These are phyloP conservation scores for Diplodia scrobiculata DNA, from an alignment of 2,329 filamentous ascomycete species.

Conservation along the genomic window DNA sequence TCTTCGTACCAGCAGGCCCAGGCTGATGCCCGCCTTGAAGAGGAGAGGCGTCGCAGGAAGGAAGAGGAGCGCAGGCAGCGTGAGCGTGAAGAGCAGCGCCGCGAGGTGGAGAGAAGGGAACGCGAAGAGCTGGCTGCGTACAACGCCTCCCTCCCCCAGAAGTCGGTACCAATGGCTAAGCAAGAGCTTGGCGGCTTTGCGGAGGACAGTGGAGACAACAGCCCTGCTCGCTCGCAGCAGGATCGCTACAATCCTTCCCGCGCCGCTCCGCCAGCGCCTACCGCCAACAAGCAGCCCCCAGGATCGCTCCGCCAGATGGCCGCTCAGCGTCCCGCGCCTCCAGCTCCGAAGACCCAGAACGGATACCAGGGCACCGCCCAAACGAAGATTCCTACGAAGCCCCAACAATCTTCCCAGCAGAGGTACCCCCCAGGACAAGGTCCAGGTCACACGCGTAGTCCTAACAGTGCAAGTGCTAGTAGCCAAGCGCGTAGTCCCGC, in stretches of 20 bases:
- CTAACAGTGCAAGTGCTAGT: constrained; percentile 23
- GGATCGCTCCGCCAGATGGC: constrained; percentile 56
- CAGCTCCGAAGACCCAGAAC: constrained; percentile 59
- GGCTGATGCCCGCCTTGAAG: constrained; percentile 41
- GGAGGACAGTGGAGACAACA: constrained; percentile 49
- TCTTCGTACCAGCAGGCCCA: constrained; percentile 37
- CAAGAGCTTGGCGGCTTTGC: constrained; percentile 79
- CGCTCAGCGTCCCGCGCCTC: constrained; percentile 81
- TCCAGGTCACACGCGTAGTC: constrained; percentile 24
- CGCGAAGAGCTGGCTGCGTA: constrained; percentile 81
- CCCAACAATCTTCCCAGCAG: constrained; percentile 33
- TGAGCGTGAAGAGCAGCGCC: constrained; percentile 46
- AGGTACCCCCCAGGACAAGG: constrained; percentile 30
- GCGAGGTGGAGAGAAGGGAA: constrained; percentile 50
- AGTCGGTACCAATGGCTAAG: constrained; percentile 76
- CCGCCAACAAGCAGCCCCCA: constrained; percentile 50
- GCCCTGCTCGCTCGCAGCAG: constrained; percentile 49
- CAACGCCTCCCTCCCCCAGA: constrained; percentile 84
- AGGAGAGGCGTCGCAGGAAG: constrained; percentile 43
- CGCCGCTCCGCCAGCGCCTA: constrained; percentile 77
- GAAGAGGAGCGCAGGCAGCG: constrained; percentile 47
- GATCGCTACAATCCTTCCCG: constrained; percentile 83
- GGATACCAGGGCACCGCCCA: constrained; percentile 39
- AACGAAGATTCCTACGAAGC: constrained; percentile 35
- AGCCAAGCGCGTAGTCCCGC: constrained; percentile 40